These are phyloP conservation scores for Stellera chamaejasme DNA, from an alignment of 345 rosid genomes.

Conservation along the genomic window DNA sequence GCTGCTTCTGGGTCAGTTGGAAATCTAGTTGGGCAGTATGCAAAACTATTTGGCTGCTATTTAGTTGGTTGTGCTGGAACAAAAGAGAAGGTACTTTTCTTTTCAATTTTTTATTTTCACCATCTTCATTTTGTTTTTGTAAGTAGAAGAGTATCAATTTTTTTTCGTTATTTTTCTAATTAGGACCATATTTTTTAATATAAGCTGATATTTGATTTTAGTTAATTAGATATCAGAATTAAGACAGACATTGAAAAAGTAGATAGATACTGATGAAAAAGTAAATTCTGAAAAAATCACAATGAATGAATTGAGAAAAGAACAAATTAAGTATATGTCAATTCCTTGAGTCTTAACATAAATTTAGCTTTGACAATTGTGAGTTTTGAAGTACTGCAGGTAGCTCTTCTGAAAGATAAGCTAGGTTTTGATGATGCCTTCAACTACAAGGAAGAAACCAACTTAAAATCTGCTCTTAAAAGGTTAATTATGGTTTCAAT, in stretches of 20 bases:
- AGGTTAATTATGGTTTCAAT: background rate
- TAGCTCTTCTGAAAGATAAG: background rate
- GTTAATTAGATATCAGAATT: background rate
- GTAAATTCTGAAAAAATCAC: no score
- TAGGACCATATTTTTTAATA: background rate
- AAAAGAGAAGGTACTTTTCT: slow-evolving; percentile 33
- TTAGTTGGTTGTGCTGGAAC: slow-evolving; percentile 76
- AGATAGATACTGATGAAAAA: no score
- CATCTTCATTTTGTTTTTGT: no score
- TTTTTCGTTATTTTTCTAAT: background rate
- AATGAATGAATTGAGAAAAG: no score
- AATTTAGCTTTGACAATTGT: background rate
- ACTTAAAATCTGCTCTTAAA: slow-evolving; percentile 1
- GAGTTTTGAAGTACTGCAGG: no score
- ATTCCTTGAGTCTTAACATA: no score
- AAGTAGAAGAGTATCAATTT: background rate
- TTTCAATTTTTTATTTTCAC: no score
- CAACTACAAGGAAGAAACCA: slow-evolving; percentile 1
- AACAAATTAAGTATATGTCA: no score
- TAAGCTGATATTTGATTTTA: no score
- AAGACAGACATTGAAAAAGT: no score
- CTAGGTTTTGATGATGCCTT: slow-evolving; percentile 1
- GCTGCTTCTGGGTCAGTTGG: slow-evolving; percentile 77
- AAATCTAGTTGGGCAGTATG: slow-evolving; percentile 72
- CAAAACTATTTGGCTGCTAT: slow-evolving; percentile 62